Percentiles rank a stretch among this genome's conserved stretches.
phyloP scores from a whole-genome alignment of 2,329 filamentous ascomycete species.

The Dichotomopilus funicola region DNA sequence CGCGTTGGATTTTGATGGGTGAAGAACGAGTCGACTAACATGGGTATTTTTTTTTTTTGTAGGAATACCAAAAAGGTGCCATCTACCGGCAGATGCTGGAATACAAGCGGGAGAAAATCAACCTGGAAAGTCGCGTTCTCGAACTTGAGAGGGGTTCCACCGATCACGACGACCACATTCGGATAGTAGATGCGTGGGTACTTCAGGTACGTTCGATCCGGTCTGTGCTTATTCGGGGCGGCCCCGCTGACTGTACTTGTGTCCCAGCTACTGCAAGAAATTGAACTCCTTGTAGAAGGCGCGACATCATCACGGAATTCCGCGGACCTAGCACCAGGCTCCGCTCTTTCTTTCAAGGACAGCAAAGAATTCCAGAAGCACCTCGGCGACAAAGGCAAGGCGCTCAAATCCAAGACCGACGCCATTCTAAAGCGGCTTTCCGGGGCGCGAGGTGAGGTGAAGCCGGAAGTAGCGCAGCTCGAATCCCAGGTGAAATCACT shows the following conservation, averaged over 20 bases:
- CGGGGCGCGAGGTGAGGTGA: slow-evolving; percentile 45
- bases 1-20: slow-evolving; percentile 21
- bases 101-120: slow-evolving; percentile 84
- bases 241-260: slow-evolving; percentile 21
- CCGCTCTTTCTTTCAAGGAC: slow-evolving; percentile 55
- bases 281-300: slow-evolving; percentile 52
- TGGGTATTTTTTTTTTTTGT: slow-evolving; percentile 27
- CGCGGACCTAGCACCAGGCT: slow-evolving; percentile 49
- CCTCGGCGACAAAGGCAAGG: slow-evolving; percentile 65
- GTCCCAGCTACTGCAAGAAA: slow-evolving; percentile 54
- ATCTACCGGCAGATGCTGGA: slow-evolving; percentile 97
- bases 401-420: slow-evolving; percentile 69
- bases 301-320: slow-evolving; percentile 37
- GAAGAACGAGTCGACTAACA: slow-evolving; percentile 29
- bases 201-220: slow-evolving; percentile 58
- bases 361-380: slow-evolving; percentile 73
- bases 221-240: slow-evolving; percentile 2
- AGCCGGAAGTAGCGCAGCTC: slow-evolving; percentile 64
- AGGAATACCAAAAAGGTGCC: slow-evolving; percentile 93
- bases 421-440: slow-evolving; percentile 56
- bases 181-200: slow-evolving; percentile 89
- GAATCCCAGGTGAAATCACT: slow-evolving; percentile 70
- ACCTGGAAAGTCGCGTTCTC: slow-evolving; percentile 72
- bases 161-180: slow-evolving; percentile 88
- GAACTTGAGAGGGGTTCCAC: slow-evolving; percentile 71